phyloP scores from a whole-genome alignment of 768 basidiomycete genomes.

The Melanogaster broomeanus region DNA sequence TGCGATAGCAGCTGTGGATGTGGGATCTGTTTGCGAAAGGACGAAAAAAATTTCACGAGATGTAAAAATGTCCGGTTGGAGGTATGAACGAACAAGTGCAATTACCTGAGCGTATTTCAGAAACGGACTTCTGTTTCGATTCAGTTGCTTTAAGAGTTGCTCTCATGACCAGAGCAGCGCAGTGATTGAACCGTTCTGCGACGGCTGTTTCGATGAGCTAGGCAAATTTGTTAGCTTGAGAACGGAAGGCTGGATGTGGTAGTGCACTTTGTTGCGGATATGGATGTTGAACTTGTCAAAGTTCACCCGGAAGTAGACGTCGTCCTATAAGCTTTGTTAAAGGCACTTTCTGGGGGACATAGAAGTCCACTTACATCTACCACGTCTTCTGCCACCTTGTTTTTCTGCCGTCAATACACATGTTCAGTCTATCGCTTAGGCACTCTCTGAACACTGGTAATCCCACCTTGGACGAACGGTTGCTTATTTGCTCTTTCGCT shows the following conservation, averaged over 20 bases:
- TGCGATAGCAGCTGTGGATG: constrained; percentile 64
- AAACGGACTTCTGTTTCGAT: constrained; percentile 55
- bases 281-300: constrained; percentile 85
- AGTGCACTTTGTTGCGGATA: constrained; percentile 79
- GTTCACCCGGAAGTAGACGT: constrained; percentile 83
- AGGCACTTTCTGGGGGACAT: not conserved
- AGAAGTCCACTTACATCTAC: constrained; percentile 62
- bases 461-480: constrained; percentile 56
- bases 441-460: not conserved
- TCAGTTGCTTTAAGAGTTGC: constrained; percentile 74
- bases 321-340: constrained; percentile 46
- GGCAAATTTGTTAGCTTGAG: constrained; percentile 12
- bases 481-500: constrained; percentile 44
- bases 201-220: constrained; percentile 81
- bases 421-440: constrained; percentile 13
- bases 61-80: not conserved
- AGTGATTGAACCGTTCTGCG: constrained; percentile 76
- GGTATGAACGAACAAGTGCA: constrained; percentile 2
- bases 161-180: constrained; percentile 69
- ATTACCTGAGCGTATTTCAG: constrained; percentile 66
- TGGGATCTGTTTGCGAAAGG: constrained; percentile 48
- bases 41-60: not conserved
- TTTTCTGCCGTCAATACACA: constrained; percentile 41
- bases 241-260: not conserved
- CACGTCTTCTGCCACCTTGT: constrained; percentile 45